These are phyloP conservation scores for Pythium sukuiense DNA, from an alignment of 352 stramenopile genomes.

Conservation along the genomic window DNA sequence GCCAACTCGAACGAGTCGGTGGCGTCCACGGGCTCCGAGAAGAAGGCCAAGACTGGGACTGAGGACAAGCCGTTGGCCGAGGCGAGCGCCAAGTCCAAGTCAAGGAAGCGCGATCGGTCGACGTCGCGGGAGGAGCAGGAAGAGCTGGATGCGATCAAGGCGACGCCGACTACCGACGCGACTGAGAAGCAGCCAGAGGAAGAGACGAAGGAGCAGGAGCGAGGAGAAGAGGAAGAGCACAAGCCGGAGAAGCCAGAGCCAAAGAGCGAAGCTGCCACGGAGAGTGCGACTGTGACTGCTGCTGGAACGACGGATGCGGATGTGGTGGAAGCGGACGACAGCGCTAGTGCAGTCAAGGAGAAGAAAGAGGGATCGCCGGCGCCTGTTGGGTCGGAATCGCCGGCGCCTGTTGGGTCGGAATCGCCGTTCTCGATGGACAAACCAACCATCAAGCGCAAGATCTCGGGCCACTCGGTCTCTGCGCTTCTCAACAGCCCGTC, in stretches of 20 bases:
- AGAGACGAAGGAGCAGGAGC: constrained; percentile 6
- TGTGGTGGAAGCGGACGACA: not conserved
- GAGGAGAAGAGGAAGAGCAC: not conserved
- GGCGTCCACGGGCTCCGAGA: constrained; percentile 20
- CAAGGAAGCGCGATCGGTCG: constrained; percentile 27
- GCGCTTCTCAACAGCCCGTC: constrained; percentile 72
- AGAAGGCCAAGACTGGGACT: constrained; percentile 6
- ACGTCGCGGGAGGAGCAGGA: constrained; percentile 30
- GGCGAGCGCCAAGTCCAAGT: constrained; percentile 12
- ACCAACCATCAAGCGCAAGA: constrained; percentile 33
- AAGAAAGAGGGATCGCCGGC: not conserved
- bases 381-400: not conserved
- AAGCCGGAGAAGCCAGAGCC: not conserved
- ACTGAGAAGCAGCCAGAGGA: not conserved
- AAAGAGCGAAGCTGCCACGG: not conserved
- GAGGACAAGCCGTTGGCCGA: constrained; percentile 5
- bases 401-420: not conserved
- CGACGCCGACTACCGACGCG: constrained; percentile 11
- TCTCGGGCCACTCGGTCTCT: constrained; percentile 65
- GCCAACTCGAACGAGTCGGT: constrained; percentile 20
- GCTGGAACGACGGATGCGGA: not conserved
- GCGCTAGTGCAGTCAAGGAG: not conserved
- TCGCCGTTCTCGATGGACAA: constrained; percentile 21
- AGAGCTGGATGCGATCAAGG: constrained; percentile 5
- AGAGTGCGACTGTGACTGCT: not conserved